A percentile compares a stretch with the other conserved stretches of the same genome.
These are phyloP conservation scores for Suillus brevipes DNA, from an alignment of 768 basidiomycete genomes.

Conservation along the genomic window DNA sequence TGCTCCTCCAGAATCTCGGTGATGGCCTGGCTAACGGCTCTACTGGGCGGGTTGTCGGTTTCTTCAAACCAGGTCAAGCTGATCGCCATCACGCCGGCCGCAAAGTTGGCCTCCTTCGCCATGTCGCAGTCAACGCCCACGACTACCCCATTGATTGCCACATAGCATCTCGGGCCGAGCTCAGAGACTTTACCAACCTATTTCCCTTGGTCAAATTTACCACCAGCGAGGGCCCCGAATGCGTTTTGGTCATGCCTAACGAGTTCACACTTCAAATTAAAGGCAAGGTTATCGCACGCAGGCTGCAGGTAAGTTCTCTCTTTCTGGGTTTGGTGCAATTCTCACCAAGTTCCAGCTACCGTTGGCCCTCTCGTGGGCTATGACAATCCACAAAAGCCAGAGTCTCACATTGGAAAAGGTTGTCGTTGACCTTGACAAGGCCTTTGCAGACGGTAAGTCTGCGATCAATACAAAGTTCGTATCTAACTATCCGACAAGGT, in stretches of 20 bases:
- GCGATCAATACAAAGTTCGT: too few relatives aligned
- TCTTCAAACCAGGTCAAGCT: slow-evolving; percentile 26
- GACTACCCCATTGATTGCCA: too few relatives aligned
- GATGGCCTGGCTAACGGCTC: slow-evolving; percentile 66
- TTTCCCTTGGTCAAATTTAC: slow-evolving; percentile 51
- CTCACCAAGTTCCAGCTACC: too few relatives aligned
- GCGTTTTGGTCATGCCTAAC: slow-evolving; percentile 49
- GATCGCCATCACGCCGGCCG: too few relatives aligned
- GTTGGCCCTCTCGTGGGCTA: slow-evolving; percentile 17
- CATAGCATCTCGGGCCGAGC: too few relatives aligned
- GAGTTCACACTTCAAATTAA: slow-evolving; percentile 56
- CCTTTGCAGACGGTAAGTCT: slow-evolving; percentile 57
- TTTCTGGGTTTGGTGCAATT: too few relatives aligned
- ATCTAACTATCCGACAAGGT: too few relatives aligned
- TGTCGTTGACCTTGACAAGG: slow-evolving; percentile 60
- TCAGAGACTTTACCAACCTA: neutral
- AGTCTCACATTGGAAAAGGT: slow-evolving; percentile 71
- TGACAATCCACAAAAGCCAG: slow-evolving; percentile 78
- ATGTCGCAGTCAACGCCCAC: too few relatives aligned
- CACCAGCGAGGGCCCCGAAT: slow-evolving; percentile 41
- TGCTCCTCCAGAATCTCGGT: slow-evolving; percentile 72
- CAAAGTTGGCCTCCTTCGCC: too few relatives aligned
- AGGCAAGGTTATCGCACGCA: slow-evolving; percentile 28
- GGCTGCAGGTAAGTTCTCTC: too few relatives aligned
- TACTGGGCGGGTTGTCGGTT: slow-evolving; percentile 61